A percentile compares a stretch with the other conserved stretches of the same genome.
Evolutionary conservation across 1,284 basidiomycete species (phyloP).

Genomic region (Trichosporon sp.): DNA sequence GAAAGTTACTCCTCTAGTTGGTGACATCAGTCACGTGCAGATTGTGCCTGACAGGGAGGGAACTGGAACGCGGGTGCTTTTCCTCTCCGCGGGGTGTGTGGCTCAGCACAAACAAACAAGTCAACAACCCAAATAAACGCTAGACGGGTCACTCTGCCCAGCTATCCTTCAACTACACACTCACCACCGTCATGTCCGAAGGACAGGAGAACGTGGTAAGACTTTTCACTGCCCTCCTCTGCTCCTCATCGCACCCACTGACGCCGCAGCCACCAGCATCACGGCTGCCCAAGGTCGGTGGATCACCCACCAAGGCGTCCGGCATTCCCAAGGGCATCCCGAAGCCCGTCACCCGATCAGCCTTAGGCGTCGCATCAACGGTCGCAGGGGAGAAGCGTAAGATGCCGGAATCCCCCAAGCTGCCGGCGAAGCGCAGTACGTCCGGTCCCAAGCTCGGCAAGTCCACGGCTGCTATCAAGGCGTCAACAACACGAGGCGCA

Average conservation of each 20-base stretch:
- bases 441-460: conserved; percentile 29
- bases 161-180: conserved; percentile 19
- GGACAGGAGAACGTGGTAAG: conserved; percentile 46
- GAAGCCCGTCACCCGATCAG: conserved; percentile 17
- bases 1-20: not conserved
- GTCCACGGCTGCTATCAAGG: conserved; percentile 7
- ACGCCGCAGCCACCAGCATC: conserved; percentile 32
- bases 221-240: not conserved
- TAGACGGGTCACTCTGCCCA: not conserved
- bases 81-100: not conserved
- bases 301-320: conserved; percentile 34
- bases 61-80: conserved; percentile 27
- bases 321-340: conserved; percentile 26
- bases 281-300: conserved; percentile 40
- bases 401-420: conserved; percentile 38
- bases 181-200: conserved; percentile 39
- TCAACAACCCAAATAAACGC: conserved; percentile 27
- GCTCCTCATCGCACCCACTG: not conserved
- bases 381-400: conserved; percentile 40
- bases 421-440: conserved; percentile 38
- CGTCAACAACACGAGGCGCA: not conserved
- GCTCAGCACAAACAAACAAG: conserved; percentile 18
- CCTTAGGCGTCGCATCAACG: not conserved
- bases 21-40: conserved; percentile 11
- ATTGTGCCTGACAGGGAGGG: not conserved